These are phyloP conservation scores for Parachaetomium inaequale DNA, from an alignment of 495 filamentous ascomycete genomes.

Conservation along the genomic window DNA sequence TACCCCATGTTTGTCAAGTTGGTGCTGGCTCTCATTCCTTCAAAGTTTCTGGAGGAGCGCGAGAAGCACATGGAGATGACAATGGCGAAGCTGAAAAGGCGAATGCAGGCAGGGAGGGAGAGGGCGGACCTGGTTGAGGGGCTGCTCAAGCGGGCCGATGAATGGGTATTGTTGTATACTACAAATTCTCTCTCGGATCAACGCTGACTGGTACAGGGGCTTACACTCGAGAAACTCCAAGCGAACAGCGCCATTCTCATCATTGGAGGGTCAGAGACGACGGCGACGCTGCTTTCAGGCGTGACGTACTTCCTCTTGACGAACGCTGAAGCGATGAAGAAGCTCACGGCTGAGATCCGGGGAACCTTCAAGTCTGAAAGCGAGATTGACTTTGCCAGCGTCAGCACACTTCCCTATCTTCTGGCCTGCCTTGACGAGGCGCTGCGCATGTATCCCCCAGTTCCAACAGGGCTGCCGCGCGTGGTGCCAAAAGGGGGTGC, in stretches of 20 bases:
- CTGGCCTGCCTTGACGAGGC: slow-evolving; percentile 55
- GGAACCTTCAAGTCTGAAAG: slow-evolving; percentile 44
- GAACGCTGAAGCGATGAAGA: slow-evolving; percentile 41
- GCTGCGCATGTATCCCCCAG: slow-evolving; percentile 57
- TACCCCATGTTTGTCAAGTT: slow-evolving; percentile 26
- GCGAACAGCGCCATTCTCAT: slow-evolving; percentile 44
- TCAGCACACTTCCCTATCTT: slow-evolving; percentile 51
- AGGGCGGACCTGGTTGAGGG: slow-evolving; percentile 50
- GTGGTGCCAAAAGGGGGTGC: slow-evolving; percentile 45
- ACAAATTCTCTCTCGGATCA: not conserved
- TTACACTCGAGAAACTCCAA: slow-evolving; percentile 39
- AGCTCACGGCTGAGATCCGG: slow-evolving; percentile 51
- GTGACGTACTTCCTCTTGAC: slow-evolving; percentile 51
- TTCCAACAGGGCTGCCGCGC: slow-evolving; percentile 46
- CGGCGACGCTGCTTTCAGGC: slow-evolving; percentile 53
- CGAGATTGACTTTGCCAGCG: slow-evolving; percentile 51
- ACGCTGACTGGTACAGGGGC: slow-evolving; percentile 27
- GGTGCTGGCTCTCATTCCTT: slow-evolving; percentile 27
- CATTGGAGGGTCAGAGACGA: slow-evolving; percentile 60
- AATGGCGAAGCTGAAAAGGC: slow-evolving; percentile 38
- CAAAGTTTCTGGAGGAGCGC: slow-evolving; percentile 30
- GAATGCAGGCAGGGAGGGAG: slow-evolving; percentile 40
- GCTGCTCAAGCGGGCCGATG: slow-evolving; percentile 46
- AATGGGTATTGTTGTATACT: slow-evolving; percentile 32
- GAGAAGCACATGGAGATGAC: slow-evolving; percentile 37